Evolutionary conservation across 148 eudicot genomes (phyloP).

Genomic region (Hydrangea macrophylla): DNA sequence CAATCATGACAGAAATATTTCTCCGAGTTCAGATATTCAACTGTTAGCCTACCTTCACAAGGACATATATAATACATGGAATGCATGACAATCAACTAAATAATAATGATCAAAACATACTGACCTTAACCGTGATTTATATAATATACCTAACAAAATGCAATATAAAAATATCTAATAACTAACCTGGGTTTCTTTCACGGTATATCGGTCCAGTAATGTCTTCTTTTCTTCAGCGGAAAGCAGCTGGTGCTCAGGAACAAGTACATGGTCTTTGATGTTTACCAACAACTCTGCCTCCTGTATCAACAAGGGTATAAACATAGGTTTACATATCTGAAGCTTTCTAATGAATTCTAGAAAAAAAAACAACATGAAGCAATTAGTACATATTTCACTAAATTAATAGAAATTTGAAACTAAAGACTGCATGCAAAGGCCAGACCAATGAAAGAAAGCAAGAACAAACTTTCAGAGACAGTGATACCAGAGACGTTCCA

Average conservation of each 20-base stretch:
- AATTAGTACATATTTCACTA: too few species aligned
- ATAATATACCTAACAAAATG: neutral
- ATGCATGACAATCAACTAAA: neutral
- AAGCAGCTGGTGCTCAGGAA: slow-evolving; percentile 84
- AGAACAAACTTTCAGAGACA: too few species aligned
- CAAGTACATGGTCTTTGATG: slow-evolving; percentile 77
- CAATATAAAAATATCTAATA: neutral
- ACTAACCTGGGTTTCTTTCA: slow-evolving; percentile 92
- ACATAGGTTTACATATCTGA: neutral
- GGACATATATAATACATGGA: neutral
- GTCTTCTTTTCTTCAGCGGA: slow-evolving; percentile 83
- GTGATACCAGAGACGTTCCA: neutral
- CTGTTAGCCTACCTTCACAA: neutral
- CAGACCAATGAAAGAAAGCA: too few species aligned
- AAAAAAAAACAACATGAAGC: neutral
- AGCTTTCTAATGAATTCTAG: neutral
- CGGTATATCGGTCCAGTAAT: slow-evolving; percentile 75
- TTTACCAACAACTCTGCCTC: slow-evolving; percentile 84
- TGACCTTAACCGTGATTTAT: neutral
- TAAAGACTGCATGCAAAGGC: too few species aligned
- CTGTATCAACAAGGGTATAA: slow-evolving; percentile 33
- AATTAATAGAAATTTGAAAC: too few species aligned
- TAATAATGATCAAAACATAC: neutral
- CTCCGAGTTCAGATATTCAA: neutral
- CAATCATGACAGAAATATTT: neutral